Evolutionary conservation across 805 yeast genomes (phyloP), one percentile per base, ranked within the genome.

Genomic region (Candida pini): DNA sequence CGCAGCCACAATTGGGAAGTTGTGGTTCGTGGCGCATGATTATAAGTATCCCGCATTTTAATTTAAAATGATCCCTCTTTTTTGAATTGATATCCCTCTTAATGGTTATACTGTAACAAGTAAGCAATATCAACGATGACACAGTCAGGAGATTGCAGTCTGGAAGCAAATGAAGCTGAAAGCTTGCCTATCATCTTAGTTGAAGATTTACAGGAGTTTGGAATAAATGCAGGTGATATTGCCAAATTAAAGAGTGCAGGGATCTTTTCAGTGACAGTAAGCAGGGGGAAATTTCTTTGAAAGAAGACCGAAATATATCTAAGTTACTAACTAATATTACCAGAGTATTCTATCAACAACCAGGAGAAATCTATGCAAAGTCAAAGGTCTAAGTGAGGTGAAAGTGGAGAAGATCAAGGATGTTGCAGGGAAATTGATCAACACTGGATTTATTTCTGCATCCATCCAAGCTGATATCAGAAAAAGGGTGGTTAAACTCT

Each of bases 351-450:
- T 72, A 13, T 68, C 79, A 14, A 78, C 83, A 1, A 75, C 89
- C 5, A 73, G 82, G 53, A 68, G 84, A 42, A 76, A 78, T 30
- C 48, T 83, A 31, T 62, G 77, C 33, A 71, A 74, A 35, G 80
- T 82, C 14, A 81, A 78, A 52, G 90, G 90, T 2, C 62, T 82
- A 22, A 74, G 83, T 46, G 90, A 82, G 53, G 78, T 79, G 14
- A 82, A 83, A 51, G 89, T 85, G 4, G 90, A 82, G 28, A 79
- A 79, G 51, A 75, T 83, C 45, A 78, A 81, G 44, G 80, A 71
- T 43, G 89, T 85, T 16, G 86, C 89, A 0, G 71, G 77, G 23
- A 81, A 77, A 47, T 56, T 83, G 28, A 58, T 74, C 44, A 73
- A 77, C 23, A 68, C 73, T 44, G 90, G 89, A 0, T 83, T 82